Evolutionary conservation across 371 early-diverging fungal genomes (phyloP).

Genomic region (Mortierella sp.): DNA sequence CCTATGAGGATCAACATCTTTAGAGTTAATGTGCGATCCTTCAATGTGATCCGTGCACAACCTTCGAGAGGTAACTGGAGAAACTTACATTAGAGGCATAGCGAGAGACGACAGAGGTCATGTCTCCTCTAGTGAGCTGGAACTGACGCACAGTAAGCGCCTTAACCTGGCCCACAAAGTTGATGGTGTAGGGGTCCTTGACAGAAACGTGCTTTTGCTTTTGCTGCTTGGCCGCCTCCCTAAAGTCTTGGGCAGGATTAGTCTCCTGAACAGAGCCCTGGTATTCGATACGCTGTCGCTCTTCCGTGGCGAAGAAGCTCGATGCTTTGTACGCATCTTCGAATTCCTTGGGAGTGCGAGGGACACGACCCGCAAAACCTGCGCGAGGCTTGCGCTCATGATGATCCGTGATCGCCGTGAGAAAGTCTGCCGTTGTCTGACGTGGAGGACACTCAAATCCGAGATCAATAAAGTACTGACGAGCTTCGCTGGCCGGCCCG

Average conservation of each 20-base stretch:
- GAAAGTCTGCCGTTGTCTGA: conserved; percentile 81
- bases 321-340: conserved; percentile 59
- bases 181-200: conserved; percentile 68
- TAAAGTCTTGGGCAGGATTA: too few relatives aligned
- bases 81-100: conserved; percentile 61
- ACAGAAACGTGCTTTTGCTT: conserved; percentile 67
- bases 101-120: conserved; percentile 62
- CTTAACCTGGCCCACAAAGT: conserved; percentile 68
- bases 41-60: too few relatives aligned
- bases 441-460: conserved; percentile 77
- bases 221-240: conserved; percentile 61
- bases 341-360: conserved; percentile 59
- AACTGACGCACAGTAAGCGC: conserved; percentile 70
- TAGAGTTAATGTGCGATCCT: neutral
- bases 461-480: conserved; percentile 71
- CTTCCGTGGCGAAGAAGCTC: conserved; percentile 53
- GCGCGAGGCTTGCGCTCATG: conserved; percentile 67
- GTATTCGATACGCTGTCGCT: conserved; percentile 55
- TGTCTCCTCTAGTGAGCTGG: conserved; percentile 64
- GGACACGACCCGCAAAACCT: conserved; percentile 60
- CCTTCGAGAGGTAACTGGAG: neutral
- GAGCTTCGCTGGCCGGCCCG: conserved; percentile 72
- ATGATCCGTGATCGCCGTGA: conserved; percentile 75
- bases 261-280: conserved; percentile 36
- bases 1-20: too few relatives aligned